Percentiles rank a stretch among this genome's conserved stretches.
These are phyloP conservation scores for Sporothrix pallida DNA, from an alignment of 2,329 filamentous ascomycete genomes.

Conservation along the genomic window DNA sequence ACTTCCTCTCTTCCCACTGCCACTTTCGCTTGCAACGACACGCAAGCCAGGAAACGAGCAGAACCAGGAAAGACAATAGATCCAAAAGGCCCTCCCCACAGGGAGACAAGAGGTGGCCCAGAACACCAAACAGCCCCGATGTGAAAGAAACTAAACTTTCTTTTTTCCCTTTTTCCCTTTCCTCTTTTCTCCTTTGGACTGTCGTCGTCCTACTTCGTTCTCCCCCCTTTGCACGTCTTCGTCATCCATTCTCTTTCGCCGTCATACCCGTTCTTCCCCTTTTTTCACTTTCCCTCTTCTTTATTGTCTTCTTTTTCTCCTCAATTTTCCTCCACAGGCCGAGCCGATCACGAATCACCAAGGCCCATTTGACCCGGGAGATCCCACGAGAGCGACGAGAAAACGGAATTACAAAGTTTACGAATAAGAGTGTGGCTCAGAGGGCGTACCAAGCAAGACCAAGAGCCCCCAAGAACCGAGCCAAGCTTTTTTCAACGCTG, in stretches of 20 bases:
- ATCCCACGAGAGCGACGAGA: neutral
- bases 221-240: neutral
- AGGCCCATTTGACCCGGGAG: neutral
- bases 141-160: slow-evolving; percentile 6
- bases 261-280: neutral
- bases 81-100: neutral
- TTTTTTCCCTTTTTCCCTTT: neutral
- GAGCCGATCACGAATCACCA: neutral
- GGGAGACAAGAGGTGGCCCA: neutral
- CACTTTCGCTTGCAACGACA: slow-evolving; percentile 21
- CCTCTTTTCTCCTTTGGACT: neutral
- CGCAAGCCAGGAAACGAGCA: slow-evolving; percentile 7
- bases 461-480: slow-evolving; percentile 12
- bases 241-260: neutral
- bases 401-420: slow-evolving; percentile 11
- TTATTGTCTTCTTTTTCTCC: neutral
- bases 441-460: slow-evolving; percentile 17
- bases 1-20: neutral
- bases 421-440: slow-evolving; percentile 22
- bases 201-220: neutral
- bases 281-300: neutral
- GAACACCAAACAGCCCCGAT: neutral
- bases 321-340: neutral
- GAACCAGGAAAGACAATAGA: neutral
- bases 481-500: slow-evolving; percentile 17